Percentiles rank a stretch among this genome's conserved stretches.
Conservation (phyloP, 805 yeast species). For the Pichia exigua region DNA sequence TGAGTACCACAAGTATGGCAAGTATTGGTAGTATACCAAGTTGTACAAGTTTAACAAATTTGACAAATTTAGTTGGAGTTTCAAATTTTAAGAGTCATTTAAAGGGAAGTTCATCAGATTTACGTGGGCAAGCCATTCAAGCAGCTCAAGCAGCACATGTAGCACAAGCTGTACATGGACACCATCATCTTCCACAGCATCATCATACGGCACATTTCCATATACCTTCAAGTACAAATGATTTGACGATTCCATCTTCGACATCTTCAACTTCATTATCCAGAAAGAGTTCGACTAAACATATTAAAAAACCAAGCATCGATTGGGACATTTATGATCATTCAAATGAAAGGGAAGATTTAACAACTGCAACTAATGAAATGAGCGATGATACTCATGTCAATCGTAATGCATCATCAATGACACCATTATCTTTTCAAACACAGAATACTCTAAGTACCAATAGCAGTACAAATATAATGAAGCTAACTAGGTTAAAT, state of each 20-base stretch:
- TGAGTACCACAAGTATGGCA: constrained; percentile 5
- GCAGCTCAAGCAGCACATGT: neutral
- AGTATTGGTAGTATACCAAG: constrained; percentile 6
- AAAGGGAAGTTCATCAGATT: constrained; percentile 10
- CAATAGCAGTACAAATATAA: neutral
- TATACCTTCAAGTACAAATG: constrained; percentile 4
- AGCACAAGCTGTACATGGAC: neutral
- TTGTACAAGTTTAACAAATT: constrained; percentile 2
- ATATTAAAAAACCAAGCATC: constrained; percentile 13
- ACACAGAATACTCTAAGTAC: neutral
- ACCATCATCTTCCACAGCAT: neutral
- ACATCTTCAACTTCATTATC: constrained; percentile 8
- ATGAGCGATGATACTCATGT: neutral
- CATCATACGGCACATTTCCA: neutral
- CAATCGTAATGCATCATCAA: neutral
- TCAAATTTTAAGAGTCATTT: constrained; percentile 4
- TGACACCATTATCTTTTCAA: neutral
- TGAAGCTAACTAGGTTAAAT: neutral
- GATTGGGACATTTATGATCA: constrained; percentile 15
- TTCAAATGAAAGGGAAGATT: neutral
- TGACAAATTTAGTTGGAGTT: neutral
- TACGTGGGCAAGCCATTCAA: constrained; percentile 8
- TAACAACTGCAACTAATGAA: neutral
- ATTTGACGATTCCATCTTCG: neutral
- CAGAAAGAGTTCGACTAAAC: constrained; percentile 9